Percentiles rank a stretch among this genome's conserved stretches.
Evolutionary conservation across 768 basidiomycete species (phyloP).

Genomic region (Kwoniella botswanensis): DNA sequence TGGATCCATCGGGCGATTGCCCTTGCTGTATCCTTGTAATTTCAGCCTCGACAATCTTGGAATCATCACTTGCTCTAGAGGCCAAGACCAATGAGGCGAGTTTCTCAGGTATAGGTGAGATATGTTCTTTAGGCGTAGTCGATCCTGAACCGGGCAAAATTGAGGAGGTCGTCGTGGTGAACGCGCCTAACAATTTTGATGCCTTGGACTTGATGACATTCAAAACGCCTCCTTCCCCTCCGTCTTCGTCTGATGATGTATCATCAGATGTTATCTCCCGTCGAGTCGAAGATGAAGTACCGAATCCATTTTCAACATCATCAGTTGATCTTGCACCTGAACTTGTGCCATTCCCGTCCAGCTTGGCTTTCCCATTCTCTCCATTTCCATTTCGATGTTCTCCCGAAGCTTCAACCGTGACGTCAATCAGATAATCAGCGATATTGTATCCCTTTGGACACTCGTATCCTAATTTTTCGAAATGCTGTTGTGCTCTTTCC

Average conservation of each 20-base stretch:
- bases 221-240: constrained; percentile 10
- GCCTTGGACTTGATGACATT: constrained; percentile 48
- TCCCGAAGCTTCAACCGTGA: constrained; percentile 62
- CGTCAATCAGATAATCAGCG: constrained; percentile 82
- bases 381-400: constrained; percentile 50
- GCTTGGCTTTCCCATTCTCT: constrained; percentile 18
- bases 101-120: constrained; percentile 62
- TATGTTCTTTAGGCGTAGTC: constrained; percentile 54
- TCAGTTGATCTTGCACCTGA: not conserved
- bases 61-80: constrained; percentile 72
- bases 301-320: constrained; percentile 43
- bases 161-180: constrained; percentile 23
- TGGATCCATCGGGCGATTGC: constrained; percentile 49
- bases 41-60: constrained; percentile 68
- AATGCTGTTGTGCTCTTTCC: constrained; percentile 76
- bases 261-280: constrained; percentile 17
- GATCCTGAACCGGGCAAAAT: constrained; percentile 33
- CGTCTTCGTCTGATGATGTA: not conserved
- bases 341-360: constrained; percentile 7
- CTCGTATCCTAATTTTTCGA: constrained; percentile 74
- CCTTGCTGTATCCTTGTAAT: constrained; percentile 61
- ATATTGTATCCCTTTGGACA: constrained; percentile 97
- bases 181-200: constrained; percentile 48
- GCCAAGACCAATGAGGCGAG: constrained; percentile 75
- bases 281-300: not conserved